Conservation (phyloP, 2,329 filamentous ascomycete species). For the Beauveria pseudobassiana region DNA sequence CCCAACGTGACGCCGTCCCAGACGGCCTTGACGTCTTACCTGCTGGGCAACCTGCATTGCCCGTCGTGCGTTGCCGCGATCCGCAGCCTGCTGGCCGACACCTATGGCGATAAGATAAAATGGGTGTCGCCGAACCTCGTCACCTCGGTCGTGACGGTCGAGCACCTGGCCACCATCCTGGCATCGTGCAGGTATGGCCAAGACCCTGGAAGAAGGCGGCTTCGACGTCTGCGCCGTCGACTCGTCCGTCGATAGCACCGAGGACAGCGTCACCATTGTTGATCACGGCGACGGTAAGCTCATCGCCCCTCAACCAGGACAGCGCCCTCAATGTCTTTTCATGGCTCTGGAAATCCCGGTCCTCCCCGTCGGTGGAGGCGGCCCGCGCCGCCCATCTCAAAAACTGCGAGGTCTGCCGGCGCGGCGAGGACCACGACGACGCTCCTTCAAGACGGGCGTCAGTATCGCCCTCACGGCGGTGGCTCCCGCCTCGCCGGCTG, state of each 20-base stretch:
- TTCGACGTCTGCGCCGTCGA: slow-evolving; percentile 50
- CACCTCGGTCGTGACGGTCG: slow-evolving; percentile 59
- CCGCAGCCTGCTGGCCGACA: slow-evolving; percentile 45
- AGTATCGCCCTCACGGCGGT: not conserved
- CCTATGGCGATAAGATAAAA: slow-evolving; percentile 36
- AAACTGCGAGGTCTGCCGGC: slow-evolving; percentile 31
- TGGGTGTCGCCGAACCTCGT: slow-evolving; percentile 65
- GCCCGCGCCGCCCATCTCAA: slow-evolving; percentile 26
- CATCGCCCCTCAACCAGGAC: slow-evolving; percentile 14
- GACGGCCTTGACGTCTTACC: slow-evolving; percentile 49
- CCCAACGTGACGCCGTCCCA: slow-evolving; percentile 15
- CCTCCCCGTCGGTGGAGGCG: slow-evolving; percentile 18
- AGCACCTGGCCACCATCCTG: slow-evolving; percentile 38
- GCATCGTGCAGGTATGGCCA: slow-evolving; percentile 36
- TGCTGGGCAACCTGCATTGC: slow-evolving; percentile 71
- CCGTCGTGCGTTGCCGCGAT: slow-evolving; percentile 66
- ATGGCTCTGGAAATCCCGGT: slow-evolving; percentile 22
- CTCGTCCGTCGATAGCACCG: slow-evolving; percentile 26
- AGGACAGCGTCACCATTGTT: slow-evolving; percentile 18
- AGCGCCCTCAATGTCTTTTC: slow-evolving; percentile 25
- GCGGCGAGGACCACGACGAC: slow-evolving; percentile 10
- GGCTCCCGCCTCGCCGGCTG: not conserved
- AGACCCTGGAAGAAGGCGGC: slow-evolving; percentile 46
- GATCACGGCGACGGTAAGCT: slow-evolving; percentile 19
- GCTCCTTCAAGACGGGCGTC: not conserved